Evolutionary conservation across 2,329 filamentous ascomycete genomes (phyloP).

Genomic region (Epichloe glyceriae): DNA sequence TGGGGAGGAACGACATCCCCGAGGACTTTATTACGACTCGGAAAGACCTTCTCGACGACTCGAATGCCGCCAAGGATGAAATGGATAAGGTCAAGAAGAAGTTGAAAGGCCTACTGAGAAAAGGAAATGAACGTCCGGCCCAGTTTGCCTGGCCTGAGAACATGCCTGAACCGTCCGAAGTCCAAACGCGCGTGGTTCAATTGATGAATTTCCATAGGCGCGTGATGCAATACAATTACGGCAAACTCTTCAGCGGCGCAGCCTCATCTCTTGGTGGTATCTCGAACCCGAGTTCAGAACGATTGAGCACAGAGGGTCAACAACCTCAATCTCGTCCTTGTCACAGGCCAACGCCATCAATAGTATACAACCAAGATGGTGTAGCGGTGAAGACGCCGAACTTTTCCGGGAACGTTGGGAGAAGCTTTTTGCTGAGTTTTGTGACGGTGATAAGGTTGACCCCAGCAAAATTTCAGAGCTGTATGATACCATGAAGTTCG

Average conservation of each 20-base stretch:
- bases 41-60: conserved; percentile 92
- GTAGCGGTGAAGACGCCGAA: conserved; percentile 86
- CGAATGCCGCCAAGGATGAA: conserved; percentile 95
- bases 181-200: conserved; percentile 83
- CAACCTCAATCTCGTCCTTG: conserved; percentile 32
- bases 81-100: conserved; percentile 99
- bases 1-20: conserved; percentile 73
- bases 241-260: conserved; percentile 57
- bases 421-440: conserved; percentile 94
- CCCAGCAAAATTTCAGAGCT: conserved; percentile 97
- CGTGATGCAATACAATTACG: conserved; percentile 91
- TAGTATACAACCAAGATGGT: conserved; percentile 83
- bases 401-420: conserved; percentile 96
- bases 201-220: conserved; percentile 94
- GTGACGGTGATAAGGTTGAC: conserved; percentile 93
- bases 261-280: conserved; percentile 49
- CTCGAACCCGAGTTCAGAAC: conserved; percentile 37
- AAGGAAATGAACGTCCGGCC: conserved; percentile 84
- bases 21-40: conserved; percentile 80
- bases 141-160: conserved; percentile 98
- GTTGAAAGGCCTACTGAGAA: conserved; percentile 79
- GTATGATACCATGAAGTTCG: conserved; percentile 99
- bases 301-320: conserved; percentile 28
- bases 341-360: conserved; percentile 50
- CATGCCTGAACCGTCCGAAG: conserved; percentile 86